Evolutionary conservation across 768 basidiomycete species (phyloP).

Genomic region (Kwoniella shandongensis): DNA sequence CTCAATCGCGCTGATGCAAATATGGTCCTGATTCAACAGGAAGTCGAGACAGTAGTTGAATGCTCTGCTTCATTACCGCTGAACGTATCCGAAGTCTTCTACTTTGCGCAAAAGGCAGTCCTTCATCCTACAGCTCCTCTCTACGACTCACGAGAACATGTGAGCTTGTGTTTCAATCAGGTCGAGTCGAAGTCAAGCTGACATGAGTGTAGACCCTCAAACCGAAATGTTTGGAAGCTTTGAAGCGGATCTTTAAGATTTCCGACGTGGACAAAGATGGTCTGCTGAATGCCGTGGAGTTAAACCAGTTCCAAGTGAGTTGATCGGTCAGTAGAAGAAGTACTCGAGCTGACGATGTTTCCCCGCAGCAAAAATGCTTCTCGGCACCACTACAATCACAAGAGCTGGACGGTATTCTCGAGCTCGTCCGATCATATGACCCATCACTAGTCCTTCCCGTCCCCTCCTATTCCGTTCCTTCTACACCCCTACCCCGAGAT

Average conservation of each 20-base stretch:
- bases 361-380: conserved; percentile 92
- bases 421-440: conserved; percentile 79
- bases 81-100: conserved; percentile 96
- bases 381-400: conserved; percentile 85
- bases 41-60: conserved; percentile 97
- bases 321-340: too few species aligned
- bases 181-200: conserved; percentile 2
- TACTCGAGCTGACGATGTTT: too few species aligned
- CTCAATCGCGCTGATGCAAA: conserved; percentile 7
- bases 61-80: conserved; percentile 80
- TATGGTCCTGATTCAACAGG: conserved; percentile 62
- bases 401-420: conserved; percentile 94
- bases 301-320: conserved; percentile 93
- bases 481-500: conserved; percentile 33
- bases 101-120: conserved; percentile 97
- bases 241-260: conserved; percentile 91
- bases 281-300: conserved; percentile 78
- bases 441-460: conserved; percentile 66
- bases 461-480: conserved; percentile 35
- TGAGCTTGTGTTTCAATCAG: conserved; percentile 54
- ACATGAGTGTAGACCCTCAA: conserved; percentile 69
- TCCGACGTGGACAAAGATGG: conserved; percentile 95
- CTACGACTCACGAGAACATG: conserved; percentile 94
- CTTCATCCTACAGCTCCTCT: conserved; percentile 93
- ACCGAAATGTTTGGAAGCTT: conserved; percentile 81